These are phyloP conservation scores for Umbelopsis isabellina DNA, from an alignment of 192 early-diverging fungal genomes.

Conservation along the genomic window DNA sequence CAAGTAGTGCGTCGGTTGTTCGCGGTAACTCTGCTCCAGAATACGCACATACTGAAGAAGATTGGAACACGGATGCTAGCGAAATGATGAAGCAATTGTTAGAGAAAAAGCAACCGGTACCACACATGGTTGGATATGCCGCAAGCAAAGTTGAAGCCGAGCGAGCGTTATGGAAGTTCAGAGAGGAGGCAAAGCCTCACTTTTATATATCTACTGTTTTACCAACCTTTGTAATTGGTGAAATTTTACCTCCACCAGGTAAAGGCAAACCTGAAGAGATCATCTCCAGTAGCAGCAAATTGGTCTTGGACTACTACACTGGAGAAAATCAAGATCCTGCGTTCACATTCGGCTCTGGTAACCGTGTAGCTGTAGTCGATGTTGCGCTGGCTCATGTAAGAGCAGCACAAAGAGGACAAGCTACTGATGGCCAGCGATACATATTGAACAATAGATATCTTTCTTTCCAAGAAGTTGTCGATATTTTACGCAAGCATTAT, in stretches of 20 bases:
- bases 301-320: neutral
- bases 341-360: neutral
- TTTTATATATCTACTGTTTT: constrained; percentile 11
- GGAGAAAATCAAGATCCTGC: constrained; percentile 5
- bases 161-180: constrained; percentile 20
- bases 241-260: neutral
- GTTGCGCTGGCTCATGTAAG: constrained; percentile 12
- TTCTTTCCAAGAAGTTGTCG: neutral
- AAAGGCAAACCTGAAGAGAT: neutral
- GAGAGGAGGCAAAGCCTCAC: constrained; percentile 1
- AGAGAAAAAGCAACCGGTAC: neutral
- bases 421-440: constrained; percentile 15
- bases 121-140: neutral
- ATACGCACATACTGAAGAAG: constrained; percentile 12
- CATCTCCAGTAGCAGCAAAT: neutral
- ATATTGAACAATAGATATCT: neutral
- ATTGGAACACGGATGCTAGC: constrained; percentile 18
- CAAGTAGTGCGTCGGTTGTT: constrained; percentile 22
- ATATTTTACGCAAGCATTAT: neutral
- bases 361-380: neutral
- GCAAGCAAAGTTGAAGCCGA: constrained; percentile 22
- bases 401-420: neutral
- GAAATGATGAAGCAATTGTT: neutral
- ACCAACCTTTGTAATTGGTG: neutral
- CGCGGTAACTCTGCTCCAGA: neutral